Percentiles rank a stretch among this genome's conserved stretches.
These are phyloP conservation scores for Neobulgaria alba DNA, from an alignment of 2,329 filamentous ascomycete species.

Conservation along the genomic window DNA sequence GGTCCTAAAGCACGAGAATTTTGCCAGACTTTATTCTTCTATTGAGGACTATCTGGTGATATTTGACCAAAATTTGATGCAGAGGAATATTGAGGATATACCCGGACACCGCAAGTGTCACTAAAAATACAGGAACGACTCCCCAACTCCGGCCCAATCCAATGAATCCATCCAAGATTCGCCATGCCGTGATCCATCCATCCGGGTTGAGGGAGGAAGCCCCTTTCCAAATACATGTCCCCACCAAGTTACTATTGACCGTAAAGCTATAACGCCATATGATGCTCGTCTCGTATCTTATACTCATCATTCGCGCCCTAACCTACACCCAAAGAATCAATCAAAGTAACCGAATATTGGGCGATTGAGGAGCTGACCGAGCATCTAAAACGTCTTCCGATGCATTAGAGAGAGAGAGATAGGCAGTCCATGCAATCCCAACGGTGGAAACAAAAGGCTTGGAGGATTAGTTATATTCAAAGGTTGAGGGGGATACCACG, in stretches of 20 bases:
- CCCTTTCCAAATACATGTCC: background rate
- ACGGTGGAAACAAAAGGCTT: constrained; percentile 93
- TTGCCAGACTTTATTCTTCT: background rate
- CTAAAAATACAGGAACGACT: background rate
- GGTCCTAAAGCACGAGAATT: background rate
- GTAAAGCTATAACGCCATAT: background rate
- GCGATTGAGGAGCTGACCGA: constrained; percentile 27
- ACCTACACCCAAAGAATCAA: constrained; percentile 15
- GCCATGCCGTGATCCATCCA: background rate
- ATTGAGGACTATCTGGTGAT: background rate
- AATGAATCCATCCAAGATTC: background rate
- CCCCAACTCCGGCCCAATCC: background rate
- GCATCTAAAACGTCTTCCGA: constrained; percentile 44
- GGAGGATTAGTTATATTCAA: background rate
- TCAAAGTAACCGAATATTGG: constrained; percentile 28
- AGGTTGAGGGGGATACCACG: constrained; percentile 33
- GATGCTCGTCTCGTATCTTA: constrained; percentile 8
- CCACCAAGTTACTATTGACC: background rate
- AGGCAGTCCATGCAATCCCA: constrained; percentile 96
- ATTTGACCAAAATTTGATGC: background rate
- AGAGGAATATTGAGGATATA: background rate
- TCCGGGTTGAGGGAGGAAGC: background rate
- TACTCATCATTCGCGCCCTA: constrained; percentile 7
- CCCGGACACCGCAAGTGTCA: background rate
- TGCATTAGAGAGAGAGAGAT: constrained; percentile 85